phyloP scores from a whole-genome alignment of 2,329 filamentous ascomycete genomes.

The Apiospora sp. region DNA sequence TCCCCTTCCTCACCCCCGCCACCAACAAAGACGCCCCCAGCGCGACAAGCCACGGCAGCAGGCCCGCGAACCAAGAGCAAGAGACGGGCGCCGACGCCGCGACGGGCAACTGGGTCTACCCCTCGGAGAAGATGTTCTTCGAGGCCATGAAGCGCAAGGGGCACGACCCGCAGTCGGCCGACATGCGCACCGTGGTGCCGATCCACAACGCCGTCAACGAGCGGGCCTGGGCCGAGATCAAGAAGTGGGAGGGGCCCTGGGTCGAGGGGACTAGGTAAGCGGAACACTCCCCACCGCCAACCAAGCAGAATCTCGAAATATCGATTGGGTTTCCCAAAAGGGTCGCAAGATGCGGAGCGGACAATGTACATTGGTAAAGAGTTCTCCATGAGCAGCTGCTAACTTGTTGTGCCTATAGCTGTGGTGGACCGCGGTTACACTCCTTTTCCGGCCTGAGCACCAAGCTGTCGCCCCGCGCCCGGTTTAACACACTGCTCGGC shows the following conservation, averaged over 20 bases:
- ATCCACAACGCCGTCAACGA: constrained; percentile 99
- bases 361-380: background rate
- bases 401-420: constrained; percentile 48
- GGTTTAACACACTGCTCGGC: constrained; percentile 84
- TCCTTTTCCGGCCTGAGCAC: constrained; percentile 80
- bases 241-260: constrained; percentile 82
- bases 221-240: constrained; percentile 91
- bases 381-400: background rate
- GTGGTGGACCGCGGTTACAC: constrained; percentile 81
- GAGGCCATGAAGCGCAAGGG: constrained; percentile 94
- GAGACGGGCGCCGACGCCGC: constrained; percentile 75
- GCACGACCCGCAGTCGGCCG: constrained; percentile 71
- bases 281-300: background rate
- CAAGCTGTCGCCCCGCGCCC: constrained; percentile 80
- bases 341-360: background rate
- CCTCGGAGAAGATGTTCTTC: constrained; percentile 97
- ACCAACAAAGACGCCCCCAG: constrained; percentile 41
- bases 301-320: background rate
- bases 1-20: constrained; percentile 37
- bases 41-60: constrained; percentile 43
- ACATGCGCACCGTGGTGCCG: constrained; percentile 92
- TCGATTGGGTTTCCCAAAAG: background rate
- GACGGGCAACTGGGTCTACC: constrained; percentile 95
- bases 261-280: constrained; percentile 62
- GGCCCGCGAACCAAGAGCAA: constrained; percentile 74